These are phyloP conservation scores for Cyclotella choctawhatcheeana DNA, from an alignment of 108 stramenopile genomes.

Conservation along the genomic window DNA sequence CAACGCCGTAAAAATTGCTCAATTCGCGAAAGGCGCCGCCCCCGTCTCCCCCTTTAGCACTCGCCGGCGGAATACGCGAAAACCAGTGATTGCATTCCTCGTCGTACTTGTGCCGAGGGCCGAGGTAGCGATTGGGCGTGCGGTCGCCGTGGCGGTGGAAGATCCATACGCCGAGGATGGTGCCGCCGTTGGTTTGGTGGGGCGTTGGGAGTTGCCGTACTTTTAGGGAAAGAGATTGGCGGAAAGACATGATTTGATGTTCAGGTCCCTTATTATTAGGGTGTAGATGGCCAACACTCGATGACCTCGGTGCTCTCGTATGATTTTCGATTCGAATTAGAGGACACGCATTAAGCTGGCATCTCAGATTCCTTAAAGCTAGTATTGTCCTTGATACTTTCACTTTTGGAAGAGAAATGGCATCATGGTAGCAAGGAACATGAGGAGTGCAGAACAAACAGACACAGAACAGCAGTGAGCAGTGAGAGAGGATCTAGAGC, in stretches of 20 bases:
- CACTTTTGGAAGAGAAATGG: too few relatives aligned
- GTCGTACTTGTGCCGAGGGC: slow-evolving; percentile 28
- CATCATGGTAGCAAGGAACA: too few relatives aligned
- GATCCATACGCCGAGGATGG: slow-evolving; percentile 69
- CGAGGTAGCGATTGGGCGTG: slow-evolving; percentile 61
- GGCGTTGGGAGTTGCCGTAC: neutral
- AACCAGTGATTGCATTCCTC: slow-evolving; percentile 67
- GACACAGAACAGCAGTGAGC: too few relatives aligned
- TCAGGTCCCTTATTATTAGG: too few relatives aligned
- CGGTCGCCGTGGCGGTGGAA: slow-evolving; percentile 85
- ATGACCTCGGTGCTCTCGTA: too few relatives aligned
- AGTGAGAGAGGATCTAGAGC: too few relatives aligned
- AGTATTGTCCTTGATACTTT: too few relatives aligned
- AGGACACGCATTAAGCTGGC: too few relatives aligned
- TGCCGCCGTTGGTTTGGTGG: slow-evolving; percentile 47
- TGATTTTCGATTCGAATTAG: too few relatives aligned
- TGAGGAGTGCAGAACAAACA: too few relatives aligned
- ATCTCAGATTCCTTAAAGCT: too few relatives aligned
- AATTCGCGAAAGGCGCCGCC: neutral
- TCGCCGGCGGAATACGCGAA: slow-evolving; percentile 47
- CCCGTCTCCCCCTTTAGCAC: slow-evolving; percentile 22
- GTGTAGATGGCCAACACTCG: too few relatives aligned
- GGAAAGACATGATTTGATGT: slow-evolving; percentile 8
- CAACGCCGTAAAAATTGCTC: neutral
- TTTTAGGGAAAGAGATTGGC: neutral